Base-by-base conservation (phyloP, 371 early-diverging fungal species). In the Rhizopus delemar region DNA sequence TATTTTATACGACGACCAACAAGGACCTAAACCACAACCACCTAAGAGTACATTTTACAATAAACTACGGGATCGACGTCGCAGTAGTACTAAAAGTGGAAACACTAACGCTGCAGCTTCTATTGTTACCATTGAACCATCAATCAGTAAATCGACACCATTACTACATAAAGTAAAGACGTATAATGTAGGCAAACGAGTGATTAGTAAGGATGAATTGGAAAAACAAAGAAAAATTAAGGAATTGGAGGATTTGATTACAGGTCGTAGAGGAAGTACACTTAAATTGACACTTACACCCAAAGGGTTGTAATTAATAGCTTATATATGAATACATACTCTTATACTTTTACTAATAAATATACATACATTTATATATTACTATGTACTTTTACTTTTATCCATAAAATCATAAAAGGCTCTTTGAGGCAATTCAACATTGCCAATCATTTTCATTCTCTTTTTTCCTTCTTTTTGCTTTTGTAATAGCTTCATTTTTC, bases 391-490 rank as follows among this genome's bases (percentile, higher is more conserved):
- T 56, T 64, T 61, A 38, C 65, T 74, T 38, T 77, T 84, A 51
- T 82, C 78, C 81, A 88, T 79, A 53, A 88, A 85, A 55, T 85
- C 85, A 55, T 87, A 86, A 62, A 90, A 90, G 34, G 87, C 90
- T 57, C 84, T 84, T 64, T 90, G 90, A 16, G 87, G 86, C 36
- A 90, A 63, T 60, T 90, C 87, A 41, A 90, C 86, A 52, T 86
- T 87, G 46, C 89, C 90, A 54, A 90, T 82, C 74, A 81, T 83
- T 53, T 87, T 87, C 89, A 93, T 87, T 48, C 87, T 70, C 71
- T 93, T 92, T 75, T 94, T 94, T 51, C 93, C 94, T 59, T 86
- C 92, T 77, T 93, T 94, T 75, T 93, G 93, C 57, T 90, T 91
- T 53, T 93, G 89, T 53, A 96, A 64, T 29, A 96, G 77, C 67